These are phyloP conservation scores for Acacia crassicarpa DNA, from an alignment of 306 rosid genomes.

Conservation along the genomic window DNA sequence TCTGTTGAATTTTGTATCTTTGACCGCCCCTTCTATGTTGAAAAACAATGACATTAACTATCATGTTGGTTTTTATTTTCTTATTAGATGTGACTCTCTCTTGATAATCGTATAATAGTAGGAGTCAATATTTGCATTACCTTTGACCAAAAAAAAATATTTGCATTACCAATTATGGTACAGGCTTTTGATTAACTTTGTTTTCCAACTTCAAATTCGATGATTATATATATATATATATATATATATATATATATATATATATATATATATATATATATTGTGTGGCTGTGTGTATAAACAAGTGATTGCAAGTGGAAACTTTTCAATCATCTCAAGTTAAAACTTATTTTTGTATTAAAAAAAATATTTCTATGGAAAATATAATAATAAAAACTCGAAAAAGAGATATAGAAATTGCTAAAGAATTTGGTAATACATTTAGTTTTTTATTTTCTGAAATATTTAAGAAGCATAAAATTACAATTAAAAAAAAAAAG, in stretches of 20 bases:
- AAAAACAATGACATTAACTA: neutral
- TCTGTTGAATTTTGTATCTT: neutral
- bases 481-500: neutral
- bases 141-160: too few relatives aligned
- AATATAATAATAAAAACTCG: neutral
- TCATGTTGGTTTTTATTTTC: neutral
- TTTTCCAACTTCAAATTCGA: neutral
- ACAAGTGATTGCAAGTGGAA: too few relatives aligned
- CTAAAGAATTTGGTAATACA: neutral
- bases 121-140: neutral
- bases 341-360: too few relatives aligned
- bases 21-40: neutral
- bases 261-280: too few relatives aligned
- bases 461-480: neutral
- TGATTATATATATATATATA: too few relatives aligned
- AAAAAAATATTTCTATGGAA: neutral
- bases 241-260: too few relatives aligned
- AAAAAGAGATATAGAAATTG: neutral
- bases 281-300: too few relatives aligned
- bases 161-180: neutral
- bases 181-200: neutral
- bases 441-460: neutral
- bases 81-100: neutral
- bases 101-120: neutral
- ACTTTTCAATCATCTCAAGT: neutral